phyloP scores from a whole-genome alignment of 768 basidiomycete genomes.

The Lactarius vividus region DNA sequence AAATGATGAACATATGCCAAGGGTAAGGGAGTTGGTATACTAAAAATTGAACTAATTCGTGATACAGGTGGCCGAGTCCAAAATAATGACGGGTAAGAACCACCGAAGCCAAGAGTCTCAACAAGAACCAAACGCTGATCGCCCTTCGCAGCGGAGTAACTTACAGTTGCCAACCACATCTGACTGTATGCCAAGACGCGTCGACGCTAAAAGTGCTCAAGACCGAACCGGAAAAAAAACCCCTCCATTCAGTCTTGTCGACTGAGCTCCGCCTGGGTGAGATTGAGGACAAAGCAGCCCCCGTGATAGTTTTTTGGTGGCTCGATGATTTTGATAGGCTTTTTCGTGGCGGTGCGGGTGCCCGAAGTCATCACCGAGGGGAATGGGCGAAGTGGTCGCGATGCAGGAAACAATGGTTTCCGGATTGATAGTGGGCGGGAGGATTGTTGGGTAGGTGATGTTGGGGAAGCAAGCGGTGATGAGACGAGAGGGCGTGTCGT shows the following conservation, averaged over 20 bases:
- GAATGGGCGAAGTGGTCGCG: conserved; percentile 78
- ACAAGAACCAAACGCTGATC: neutral
- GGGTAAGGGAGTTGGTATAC: neutral
- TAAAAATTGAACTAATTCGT: conserved; percentile 1
- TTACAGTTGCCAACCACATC: neutral
- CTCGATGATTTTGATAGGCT: conserved; percentile 72
- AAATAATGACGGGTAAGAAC: conserved; percentile 2
- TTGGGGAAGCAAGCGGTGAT: conserved; percentile 25
- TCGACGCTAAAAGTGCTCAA: neutral
- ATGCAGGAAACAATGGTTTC: conserved; percentile 55
- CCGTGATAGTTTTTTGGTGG: conserved; percentile 69
- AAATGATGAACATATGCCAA: neutral
- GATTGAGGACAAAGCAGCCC: conserved; percentile 66
- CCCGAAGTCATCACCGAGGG: conserved; percentile 51
- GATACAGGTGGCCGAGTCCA: conserved; percentile 4
- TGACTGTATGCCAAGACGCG: neutral
- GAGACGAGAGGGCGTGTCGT: conserved; percentile 26
- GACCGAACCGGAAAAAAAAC: neutral
- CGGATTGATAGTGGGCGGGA: conserved; percentile 36
- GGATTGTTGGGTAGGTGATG: conserved; percentile 2
- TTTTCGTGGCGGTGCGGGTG: conserved; percentile 33
- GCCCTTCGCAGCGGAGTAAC: neutral
- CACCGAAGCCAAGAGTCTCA: neutral
- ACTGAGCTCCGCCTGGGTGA: conserved; percentile 82
- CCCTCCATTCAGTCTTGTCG: conserved; percentile 50